Evolutionary conservation across 345 rosid genomes (phyloP), one percentile per base, ranked within the genome.

Genomic region (Streptanthus diversifolius): DNA sequence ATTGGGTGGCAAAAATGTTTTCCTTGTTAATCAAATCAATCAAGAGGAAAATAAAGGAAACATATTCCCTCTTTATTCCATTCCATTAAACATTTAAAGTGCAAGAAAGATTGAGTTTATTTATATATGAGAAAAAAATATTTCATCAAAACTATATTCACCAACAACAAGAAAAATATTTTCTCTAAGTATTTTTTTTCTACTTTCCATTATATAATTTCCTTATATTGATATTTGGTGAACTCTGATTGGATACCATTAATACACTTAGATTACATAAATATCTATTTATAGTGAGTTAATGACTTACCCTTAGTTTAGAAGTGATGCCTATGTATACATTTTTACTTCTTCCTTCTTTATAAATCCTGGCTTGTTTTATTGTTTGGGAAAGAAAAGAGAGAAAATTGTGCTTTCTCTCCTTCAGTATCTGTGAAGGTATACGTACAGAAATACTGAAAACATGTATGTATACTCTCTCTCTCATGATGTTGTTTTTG

Each of bases 401-500:
- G 55, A 15, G 6, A 65, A 30, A 13, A 21, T 3, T 22, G 15
- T n/a, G 15, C 5, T 63, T 24, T 11, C 39, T 14, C 17, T 54
- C 27, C 17, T 8, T 18, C 17, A 17, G 43, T 8, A 41, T 41
- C 56, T 35, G 64, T 57, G 56, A 69, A 69, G 15, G 37, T 47
- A 39, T 73, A 74, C 77, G 29, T 66, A 43, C 13, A 63, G 5
- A 44, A 17, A 44, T 44, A 44, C 51, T 3, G 18, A 22, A n/a
- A n/a, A 62, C 33, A 53, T 62, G 58, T 72, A 53, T 41, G 58
- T 66, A 64, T 52, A 65, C 47, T 44, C 41, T 60, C 9, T 15
- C 3, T 44, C 22, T 44, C 15, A 41, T 70, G 15, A 18, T 37
- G 60, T 48, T 51, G 56, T 51, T 51, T 51, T 2, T 21, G 22